phyloP scores from a whole-genome alignment of 176 grass and related monocot genomes.

The Bothriochloa decipiens region DNA sequence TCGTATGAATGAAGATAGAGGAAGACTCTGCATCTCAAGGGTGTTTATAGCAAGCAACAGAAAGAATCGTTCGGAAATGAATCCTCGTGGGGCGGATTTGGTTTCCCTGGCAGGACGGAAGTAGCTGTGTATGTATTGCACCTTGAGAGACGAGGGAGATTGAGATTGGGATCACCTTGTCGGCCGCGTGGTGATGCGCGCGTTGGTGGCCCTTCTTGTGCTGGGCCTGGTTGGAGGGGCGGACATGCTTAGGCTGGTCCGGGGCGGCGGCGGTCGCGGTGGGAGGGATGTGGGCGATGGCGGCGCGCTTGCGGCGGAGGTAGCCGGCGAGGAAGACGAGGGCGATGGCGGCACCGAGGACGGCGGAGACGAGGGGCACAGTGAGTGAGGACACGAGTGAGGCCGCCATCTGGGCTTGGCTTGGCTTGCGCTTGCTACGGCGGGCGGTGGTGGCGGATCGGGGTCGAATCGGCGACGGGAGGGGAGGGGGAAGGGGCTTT shows the following conservation, averaged over 20 bases:
- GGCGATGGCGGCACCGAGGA: slow-evolving; percentile 68
- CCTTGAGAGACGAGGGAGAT: background rate
- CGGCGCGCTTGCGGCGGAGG: slow-evolving; percentile 87
- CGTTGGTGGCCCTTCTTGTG: slow-evolving; percentile 55
- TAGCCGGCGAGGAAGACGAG: slow-evolving; percentile 80
- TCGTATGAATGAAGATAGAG: background rate
- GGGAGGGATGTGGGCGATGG: slow-evolving; percentile 63
- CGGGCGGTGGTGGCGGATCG: slow-evolving; percentile 10
- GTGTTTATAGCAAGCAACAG: background rate
- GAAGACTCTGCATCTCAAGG: background rate
- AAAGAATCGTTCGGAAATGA: background rate
- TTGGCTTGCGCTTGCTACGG: too few species aligned
- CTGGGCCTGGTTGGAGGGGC: slow-evolving; percentile 25
- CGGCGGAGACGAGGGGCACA: slow-evolving; percentile 66
- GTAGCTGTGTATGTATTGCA: background rate
- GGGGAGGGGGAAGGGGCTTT: background rate
- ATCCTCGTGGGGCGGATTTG: too few species aligned
- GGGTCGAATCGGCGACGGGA: background rate
- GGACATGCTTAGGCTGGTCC: slow-evolving; percentile 42
- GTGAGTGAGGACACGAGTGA: slow-evolving; percentile 50
- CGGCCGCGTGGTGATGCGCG: slow-evolving; percentile 64
- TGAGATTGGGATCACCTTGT: slow-evolving; percentile 57
- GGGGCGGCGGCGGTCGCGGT: slow-evolving; percentile 40
- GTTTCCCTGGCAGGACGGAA: too few species aligned
- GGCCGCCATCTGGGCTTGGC: background rate